A percentile compares a stretch with the other conserved stretches of the same genome.
These are phyloP conservation scores for Albophoma yamanashiensis DNA, from an alignment of 2,329 filamentous ascomycete species.

Conservation along the genomic window DNA sequence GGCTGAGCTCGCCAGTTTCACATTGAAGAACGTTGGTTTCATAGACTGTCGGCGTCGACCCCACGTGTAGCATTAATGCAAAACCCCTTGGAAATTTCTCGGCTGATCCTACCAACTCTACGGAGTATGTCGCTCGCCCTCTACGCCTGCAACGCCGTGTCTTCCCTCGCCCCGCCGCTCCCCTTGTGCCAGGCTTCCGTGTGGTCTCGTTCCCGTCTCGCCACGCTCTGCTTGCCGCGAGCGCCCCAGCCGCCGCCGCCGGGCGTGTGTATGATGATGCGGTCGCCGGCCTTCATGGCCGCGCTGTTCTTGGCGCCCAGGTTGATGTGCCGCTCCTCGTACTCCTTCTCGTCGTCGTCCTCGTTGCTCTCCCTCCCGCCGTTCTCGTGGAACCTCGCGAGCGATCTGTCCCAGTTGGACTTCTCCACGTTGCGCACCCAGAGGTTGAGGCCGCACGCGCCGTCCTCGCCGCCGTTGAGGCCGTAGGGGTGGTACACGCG, in stretches of 20 bases:
- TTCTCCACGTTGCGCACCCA: conserved; percentile 70
- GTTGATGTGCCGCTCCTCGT: conserved; percentile 55
- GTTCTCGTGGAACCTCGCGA: conserved; percentile 25
- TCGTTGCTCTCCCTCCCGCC: conserved; percentile 14
- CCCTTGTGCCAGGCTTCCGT: conserved; percentile 43
- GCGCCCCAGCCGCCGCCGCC: conserved; percentile 70
- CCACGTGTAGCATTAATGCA: neutral
- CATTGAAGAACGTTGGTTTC: neutral
- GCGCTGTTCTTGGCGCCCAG: conserved; percentile 73
- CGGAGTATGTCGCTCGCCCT: too few relatives aligned
- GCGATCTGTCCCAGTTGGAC: conserved; percentile 35
- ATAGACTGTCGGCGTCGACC: neutral
- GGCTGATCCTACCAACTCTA: neutral
- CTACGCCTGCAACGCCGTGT: conserved; percentile 46
- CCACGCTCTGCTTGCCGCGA: conserved; percentile 44
- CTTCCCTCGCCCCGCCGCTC: conserved; percentile 45
- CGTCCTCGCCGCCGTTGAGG: conserved; percentile 64
- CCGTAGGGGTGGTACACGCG: conserved; percentile 66
- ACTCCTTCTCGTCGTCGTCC: conserved; percentile 24
- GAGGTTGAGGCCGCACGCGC: conserved; percentile 68
- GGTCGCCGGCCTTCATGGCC: conserved; percentile 63
- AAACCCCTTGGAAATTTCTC: too few relatives aligned
- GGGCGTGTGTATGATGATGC: conserved; percentile 68
- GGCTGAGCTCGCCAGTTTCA: neutral
- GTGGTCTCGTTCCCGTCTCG: conserved; percentile 41